phyloP scores from a whole-genome alignment of 805 yeast genomes.

The Kodamaea nitidulidarum region DNA sequence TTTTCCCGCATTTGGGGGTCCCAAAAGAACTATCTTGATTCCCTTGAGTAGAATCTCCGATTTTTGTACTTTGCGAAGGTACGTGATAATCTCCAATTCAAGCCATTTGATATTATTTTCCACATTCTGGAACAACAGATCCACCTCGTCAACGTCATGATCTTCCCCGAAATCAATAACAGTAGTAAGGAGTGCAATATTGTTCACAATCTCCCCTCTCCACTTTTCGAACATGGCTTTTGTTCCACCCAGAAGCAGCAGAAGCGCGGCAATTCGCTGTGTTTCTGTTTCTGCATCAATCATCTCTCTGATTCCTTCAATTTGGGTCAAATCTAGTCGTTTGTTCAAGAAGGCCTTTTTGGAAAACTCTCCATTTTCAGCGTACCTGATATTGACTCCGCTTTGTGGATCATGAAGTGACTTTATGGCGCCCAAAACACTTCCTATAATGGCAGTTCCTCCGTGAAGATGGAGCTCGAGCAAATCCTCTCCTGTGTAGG shows the following conservation, averaged over 20 bases:
- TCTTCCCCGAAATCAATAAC: conserved; percentile 95
- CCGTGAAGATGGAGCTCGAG: conserved; percentile 93
- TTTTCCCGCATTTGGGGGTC: conserved; percentile 97
- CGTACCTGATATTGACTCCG: conserved; percentile 58
- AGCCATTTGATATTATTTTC: conserved; percentile 39
- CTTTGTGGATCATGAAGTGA: conserved; percentile 43
- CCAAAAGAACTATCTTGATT: conserved; percentile 66
- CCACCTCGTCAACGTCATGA: conserved; percentile 69
- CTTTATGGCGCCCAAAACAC: conserved; percentile 62
- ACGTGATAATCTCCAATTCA: conserved; percentile 41
- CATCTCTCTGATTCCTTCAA: conserved; percentile 84
- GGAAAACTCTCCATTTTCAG: conserved; percentile 92
- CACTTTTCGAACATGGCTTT: conserved; percentile 53
- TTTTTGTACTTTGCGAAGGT: conserved; percentile 45
- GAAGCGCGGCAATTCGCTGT: conserved; percentile 72
- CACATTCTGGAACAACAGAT: conserved; percentile 50
- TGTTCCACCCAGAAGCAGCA: conserved; percentile 68
- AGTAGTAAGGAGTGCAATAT: conserved; percentile 76
- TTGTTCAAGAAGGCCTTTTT: conserved; percentile 82
- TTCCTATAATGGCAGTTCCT: conserved; percentile 75
- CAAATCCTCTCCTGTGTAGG: conserved; percentile 91
- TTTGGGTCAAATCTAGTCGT: conserved; percentile 77
- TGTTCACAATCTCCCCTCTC: conserved; percentile 62
- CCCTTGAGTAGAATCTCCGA: conserved; percentile 70
- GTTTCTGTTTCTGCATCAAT: conserved; percentile 93